These are phyloP conservation scores for Pseudogymnoascus verrucosus DNA, from an alignment of 2,329 filamentous ascomycete genomes.

Conservation along the genomic window DNA sequence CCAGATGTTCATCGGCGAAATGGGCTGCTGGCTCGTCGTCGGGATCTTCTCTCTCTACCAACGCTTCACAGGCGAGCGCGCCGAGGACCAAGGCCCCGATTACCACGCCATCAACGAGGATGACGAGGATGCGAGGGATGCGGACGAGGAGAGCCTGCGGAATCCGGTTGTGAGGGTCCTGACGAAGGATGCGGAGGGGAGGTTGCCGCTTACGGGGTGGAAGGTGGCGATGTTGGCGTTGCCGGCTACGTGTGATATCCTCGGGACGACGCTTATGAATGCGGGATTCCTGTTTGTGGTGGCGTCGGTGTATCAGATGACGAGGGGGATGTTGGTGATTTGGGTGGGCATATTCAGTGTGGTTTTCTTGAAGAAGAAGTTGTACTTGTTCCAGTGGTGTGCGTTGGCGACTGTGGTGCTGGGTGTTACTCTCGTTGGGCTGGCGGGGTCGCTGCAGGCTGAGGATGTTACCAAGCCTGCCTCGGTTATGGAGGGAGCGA, in stretches of 20 bases:
- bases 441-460: slow-evolving; percentile 76
- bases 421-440: slow-evolving; percentile 81
- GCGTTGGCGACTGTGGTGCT: slow-evolving; percentile 78
- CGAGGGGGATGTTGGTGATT: slow-evolving; percentile 82
- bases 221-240: slow-evolving; percentile 69
- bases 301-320: slow-evolving; percentile 98
- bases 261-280: slow-evolving; percentile 96
- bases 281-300: slow-evolving; percentile 88
- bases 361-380: slow-evolving; percentile 70
- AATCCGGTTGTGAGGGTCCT: slow-evolving; percentile 45
- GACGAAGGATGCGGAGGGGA: slow-evolving; percentile 44
- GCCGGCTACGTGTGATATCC: slow-evolving; percentile 88
- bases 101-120: slow-evolving; percentile 56
- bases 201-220: slow-evolving; percentile 57
- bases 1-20: slow-evolving; percentile 97
- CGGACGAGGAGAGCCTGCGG: slow-evolving; percentile 38
- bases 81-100: slow-evolving; percentile 37
- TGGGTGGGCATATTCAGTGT: slow-evolving; percentile 97
- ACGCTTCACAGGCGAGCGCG: slow-evolving; percentile 41
- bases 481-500: slow-evolving; percentile 29
- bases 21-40: slow-evolving; percentile 91
- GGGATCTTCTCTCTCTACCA: slow-evolving; percentile 60
- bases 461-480: slow-evolving; percentile 39
- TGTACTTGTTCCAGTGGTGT: slow-evolving; percentile 87
- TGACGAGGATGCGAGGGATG: slow-evolving; percentile 28